These are phyloP conservation scores for Thozetella sp. DNA, from an alignment of 495 filamentous ascomycete species.

Conservation along the genomic window DNA sequence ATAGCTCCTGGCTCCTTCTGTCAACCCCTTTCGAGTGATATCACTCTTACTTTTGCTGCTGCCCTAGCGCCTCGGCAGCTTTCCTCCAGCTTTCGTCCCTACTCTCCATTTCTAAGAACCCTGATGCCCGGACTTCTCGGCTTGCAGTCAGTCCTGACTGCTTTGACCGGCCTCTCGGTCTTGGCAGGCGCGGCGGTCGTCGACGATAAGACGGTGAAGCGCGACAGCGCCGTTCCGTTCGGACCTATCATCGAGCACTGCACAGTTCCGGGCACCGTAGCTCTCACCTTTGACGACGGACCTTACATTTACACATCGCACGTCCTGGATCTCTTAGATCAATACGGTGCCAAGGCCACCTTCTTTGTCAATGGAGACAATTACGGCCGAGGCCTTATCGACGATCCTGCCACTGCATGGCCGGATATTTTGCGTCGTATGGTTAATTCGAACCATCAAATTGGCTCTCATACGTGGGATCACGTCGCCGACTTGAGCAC, in stretches of 20 bases:
- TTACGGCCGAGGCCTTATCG: constrained; percentile 54
- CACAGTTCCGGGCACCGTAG: constrained; percentile 38
- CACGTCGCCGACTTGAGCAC: constrained; percentile 31
- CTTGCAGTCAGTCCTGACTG: too few species aligned
- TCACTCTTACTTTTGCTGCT: too few species aligned
- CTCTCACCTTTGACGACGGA: constrained; percentile 73
- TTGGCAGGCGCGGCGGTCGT: background rate
- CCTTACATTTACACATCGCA: constrained; percentile 67
- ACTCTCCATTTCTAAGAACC: too few species aligned
- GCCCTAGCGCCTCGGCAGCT: too few species aligned
- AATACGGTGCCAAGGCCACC: constrained; percentile 65
- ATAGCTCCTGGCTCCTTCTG: too few species aligned
- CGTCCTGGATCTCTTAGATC: constrained; percentile 66
- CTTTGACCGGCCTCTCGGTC: background rate
- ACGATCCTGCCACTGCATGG: constrained; percentile 33
- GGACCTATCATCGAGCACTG: constrained; percentile 18
- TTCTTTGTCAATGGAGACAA: constrained; percentile 77
- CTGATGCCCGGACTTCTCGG: too few species aligned
- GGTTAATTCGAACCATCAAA: constrained; percentile 25
- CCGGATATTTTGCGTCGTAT: constrained; percentile 27
- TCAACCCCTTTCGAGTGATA: too few species aligned
- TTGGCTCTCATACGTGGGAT: constrained; percentile 35
- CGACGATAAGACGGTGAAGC: background rate
- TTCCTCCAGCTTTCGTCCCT: too few species aligned
- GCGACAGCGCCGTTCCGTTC: background rate